Conservation (phyloP, 768 basidiomycete species). For the Kwoniella dejecticola region DNA sequence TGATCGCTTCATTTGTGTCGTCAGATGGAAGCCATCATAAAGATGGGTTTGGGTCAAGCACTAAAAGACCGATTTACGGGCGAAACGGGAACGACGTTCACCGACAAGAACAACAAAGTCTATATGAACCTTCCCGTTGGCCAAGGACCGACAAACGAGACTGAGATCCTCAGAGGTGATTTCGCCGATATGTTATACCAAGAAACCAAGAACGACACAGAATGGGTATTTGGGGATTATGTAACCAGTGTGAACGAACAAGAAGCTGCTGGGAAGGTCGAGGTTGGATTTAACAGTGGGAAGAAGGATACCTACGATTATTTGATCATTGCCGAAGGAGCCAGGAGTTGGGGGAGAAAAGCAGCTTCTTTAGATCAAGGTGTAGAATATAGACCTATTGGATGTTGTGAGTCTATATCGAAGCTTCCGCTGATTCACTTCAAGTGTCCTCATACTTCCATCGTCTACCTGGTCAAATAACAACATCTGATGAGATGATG, state of each 20-base stretch:
- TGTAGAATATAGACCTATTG: constrained; percentile 14
- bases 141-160: constrained; percentile 33
- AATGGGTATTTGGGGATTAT: constrained; percentile 36
- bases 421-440: too few relatives aligned
- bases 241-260: constrained; percentile 30
- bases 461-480: too few relatives aligned
- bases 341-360: constrained; percentile 17
- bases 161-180: constrained; percentile 49
- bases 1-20: neutral
- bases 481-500: neutral
- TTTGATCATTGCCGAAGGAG: constrained; percentile 43
- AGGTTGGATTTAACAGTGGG: constrained; percentile 39
- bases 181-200: constrained; percentile 38
- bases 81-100: constrained; percentile 38
- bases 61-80: constrained; percentile 23
- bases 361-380: constrained; percentile 11
- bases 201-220: constrained; percentile 21
- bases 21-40: constrained; percentile 25
- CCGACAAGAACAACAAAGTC: constrained; percentile 20
- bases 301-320: constrained; percentile 32
- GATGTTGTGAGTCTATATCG: constrained; percentile 19
- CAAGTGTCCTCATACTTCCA: too few relatives aligned
- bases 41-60: constrained; percentile 35
- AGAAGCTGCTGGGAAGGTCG: constrained; percentile 11
- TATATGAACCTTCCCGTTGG: constrained; percentile 28